A percentile compares a stretch with the other conserved stretches of the same genome.
phyloP scores from a whole-genome alignment of 139 green algal species.

The Picochlorum sp. region DNA sequence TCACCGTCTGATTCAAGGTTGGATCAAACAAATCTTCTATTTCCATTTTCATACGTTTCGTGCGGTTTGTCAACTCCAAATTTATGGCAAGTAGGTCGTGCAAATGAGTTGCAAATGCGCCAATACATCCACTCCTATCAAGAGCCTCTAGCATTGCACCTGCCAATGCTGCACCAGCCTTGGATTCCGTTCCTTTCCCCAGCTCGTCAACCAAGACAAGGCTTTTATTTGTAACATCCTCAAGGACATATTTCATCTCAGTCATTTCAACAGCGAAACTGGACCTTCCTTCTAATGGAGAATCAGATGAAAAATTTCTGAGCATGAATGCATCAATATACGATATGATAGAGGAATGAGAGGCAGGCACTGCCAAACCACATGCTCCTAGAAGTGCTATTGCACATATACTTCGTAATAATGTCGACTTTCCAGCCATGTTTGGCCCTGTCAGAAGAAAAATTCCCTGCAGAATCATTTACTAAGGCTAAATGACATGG shows the following conservation, averaged over 20 bases:
- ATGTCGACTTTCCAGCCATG: constrained; percentile 89
- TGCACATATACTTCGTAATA: constrained; percentile 59
- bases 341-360: constrained; percentile 15
- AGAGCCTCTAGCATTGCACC: constrained; percentile 58
- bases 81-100: constrained; percentile 59
- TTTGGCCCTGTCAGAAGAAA: constrained; percentile 82
- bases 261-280: constrained; percentile 78
- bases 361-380: constrained; percentile 62
- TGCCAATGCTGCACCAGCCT: constrained; percentile 44
- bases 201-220: constrained; percentile 87
- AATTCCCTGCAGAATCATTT: constrained; percentile 38
- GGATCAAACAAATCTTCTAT: background rate
- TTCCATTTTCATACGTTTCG: constrained; percentile 9
- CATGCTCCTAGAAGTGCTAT: constrained; percentile 66
- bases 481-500: too few species aligned
- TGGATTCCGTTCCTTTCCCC: constrained; percentile 83
- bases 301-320: constrained; percentile 68
- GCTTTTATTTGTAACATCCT: constrained; percentile 8
- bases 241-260: constrained; percentile 43
- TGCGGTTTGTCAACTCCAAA: constrained; percentile 3
- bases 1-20: background rate
- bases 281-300: constrained; percentile 64
- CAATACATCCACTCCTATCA: constrained; percentile 33
- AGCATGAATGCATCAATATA: constrained; percentile 70
- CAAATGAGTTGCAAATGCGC: constrained; percentile 84